These are phyloP conservation scores for Gossypioides kirkii DNA, from an alignment of 345 rosid genomes.

Conservation along the genomic window DNA sequence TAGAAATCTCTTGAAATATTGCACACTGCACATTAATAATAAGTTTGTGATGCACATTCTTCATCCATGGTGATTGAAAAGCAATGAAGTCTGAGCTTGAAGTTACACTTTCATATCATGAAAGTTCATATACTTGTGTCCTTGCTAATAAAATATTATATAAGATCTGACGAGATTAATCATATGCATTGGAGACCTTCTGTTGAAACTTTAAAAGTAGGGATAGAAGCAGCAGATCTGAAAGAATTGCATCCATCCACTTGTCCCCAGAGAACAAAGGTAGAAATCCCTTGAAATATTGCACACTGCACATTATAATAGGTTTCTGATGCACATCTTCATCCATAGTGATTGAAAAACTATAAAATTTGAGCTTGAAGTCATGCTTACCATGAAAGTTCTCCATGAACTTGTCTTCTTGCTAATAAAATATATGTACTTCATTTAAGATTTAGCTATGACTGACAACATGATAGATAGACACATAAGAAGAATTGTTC, in stretches of 20 bases:
- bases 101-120: background rate
- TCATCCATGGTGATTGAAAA: background rate
- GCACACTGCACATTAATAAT: background rate
- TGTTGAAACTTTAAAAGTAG: conserved; percentile 80
- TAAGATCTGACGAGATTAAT: conserved; percentile 43
- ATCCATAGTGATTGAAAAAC: background rate
- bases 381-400: background rate
- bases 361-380: background rate
- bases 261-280: conserved; percentile 65
- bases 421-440: background rate
- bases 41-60: background rate
- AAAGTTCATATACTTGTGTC: background rate
- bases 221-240: conserved; percentile 46
- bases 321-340: conserved; percentile 4
- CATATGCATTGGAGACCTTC: conserved; percentile 88
- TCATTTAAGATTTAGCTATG: background rate
- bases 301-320: background rate
- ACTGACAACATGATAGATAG: background rate
- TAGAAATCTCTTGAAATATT: conserved; percentile 20
- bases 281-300: conserved; percentile 20
- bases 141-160: background rate
- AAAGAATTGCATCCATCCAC: conserved; percentile 38
- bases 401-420: background rate
- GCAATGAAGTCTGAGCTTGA: background rate
- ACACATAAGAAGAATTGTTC: background rate